Conservation (phyloP, 192 early-diverging fungal genomes). For the Backusella tarrabulga region DNA sequence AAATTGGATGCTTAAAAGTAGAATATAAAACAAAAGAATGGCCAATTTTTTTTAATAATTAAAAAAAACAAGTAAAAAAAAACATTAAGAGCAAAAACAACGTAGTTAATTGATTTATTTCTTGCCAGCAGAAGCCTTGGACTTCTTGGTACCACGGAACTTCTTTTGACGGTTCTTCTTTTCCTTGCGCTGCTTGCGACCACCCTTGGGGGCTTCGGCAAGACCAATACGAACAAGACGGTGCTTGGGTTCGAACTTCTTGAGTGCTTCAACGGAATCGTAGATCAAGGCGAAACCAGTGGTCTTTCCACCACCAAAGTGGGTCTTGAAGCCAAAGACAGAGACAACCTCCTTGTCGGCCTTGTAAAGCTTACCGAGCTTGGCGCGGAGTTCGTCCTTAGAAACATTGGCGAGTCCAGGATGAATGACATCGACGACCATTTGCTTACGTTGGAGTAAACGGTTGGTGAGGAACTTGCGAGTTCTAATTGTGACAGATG, state of each 20-base stretch:
- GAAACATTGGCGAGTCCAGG: constrained; percentile 90
- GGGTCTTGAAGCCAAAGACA: constrained; percentile 94
- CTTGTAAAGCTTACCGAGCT: constrained; percentile 96
- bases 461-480: constrained; percentile 99
- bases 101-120: constrained; percentile 44
- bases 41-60: no score
- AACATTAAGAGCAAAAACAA: background rate
- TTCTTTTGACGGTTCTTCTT: constrained; percentile 99
- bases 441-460: constrained; percentile 95
- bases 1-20: no score
- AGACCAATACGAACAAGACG: constrained; percentile 78
- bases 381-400: constrained; percentile 90
- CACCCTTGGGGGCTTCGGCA: constrained; percentile 65
- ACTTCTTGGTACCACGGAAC: constrained; percentile 95
- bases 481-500: constrained; percentile 92
- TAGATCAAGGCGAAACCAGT: constrained; percentile 97
- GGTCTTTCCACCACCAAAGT: constrained; percentile 95
- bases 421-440: constrained; percentile 96
- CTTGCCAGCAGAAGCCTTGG: constrained; percentile 63
- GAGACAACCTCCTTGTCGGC: constrained; percentile 84
- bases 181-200: constrained; percentile 99
- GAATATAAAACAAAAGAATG: no score
- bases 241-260: constrained; percentile 99
- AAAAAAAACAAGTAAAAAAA: background rate
- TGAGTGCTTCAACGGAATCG: constrained; percentile 88